Conservation (phyloP, 768 basidiomycete species). For the Boletus reticuloceps region DNA sequence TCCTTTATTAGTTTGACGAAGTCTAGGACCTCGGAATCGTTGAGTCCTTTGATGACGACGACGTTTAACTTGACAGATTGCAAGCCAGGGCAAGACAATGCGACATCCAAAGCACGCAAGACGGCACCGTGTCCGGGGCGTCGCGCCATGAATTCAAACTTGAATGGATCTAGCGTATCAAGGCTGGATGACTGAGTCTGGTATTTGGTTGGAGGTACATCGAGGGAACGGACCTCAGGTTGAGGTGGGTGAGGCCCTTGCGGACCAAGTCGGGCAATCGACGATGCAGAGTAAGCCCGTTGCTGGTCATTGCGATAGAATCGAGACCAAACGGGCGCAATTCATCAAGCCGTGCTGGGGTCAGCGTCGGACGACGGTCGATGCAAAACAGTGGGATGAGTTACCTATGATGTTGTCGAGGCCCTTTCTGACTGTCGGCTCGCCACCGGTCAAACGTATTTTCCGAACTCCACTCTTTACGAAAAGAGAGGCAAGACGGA, state of each 20-base stretch:
- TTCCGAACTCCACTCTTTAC: conserved; percentile 82
- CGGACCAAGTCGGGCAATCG: conserved; percentile 64
- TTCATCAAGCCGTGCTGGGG: conserved; percentile 55
- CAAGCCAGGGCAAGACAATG: conserved; percentile 50
- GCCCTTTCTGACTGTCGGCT: conserved; percentile 81
- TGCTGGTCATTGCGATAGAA: conserved; percentile 84
- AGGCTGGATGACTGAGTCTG: conserved; percentile 44
- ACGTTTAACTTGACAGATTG: conserved; percentile 78
- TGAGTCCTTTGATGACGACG: conserved; percentile 78
- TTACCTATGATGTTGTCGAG: conserved; percentile 67
- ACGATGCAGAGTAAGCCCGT: conserved; percentile 74
- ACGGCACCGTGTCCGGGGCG: conserved; percentile 76
- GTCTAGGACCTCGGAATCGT: conserved; percentile 75
- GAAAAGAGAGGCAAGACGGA: conserved; percentile 72
- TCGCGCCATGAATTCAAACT: conserved; percentile 85
- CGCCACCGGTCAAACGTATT: conserved; percentile 85
- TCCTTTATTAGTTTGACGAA: conserved; percentile 77
- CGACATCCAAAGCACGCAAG: conserved; percentile 60
- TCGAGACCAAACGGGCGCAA: conserved; percentile 61
- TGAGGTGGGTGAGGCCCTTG: conserved; percentile 76
- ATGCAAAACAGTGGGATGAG: conserved; percentile 12
- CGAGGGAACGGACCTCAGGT: conserved; percentile 49
- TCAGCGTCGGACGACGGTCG: conserved; percentile 5
- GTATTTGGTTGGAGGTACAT: neutral
- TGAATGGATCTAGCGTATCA: conserved; percentile 83